phyloP scores from a whole-genome alignment of 2,329 filamentous ascomycete genomes.

The Malbranchea zuffiana region DNA sequence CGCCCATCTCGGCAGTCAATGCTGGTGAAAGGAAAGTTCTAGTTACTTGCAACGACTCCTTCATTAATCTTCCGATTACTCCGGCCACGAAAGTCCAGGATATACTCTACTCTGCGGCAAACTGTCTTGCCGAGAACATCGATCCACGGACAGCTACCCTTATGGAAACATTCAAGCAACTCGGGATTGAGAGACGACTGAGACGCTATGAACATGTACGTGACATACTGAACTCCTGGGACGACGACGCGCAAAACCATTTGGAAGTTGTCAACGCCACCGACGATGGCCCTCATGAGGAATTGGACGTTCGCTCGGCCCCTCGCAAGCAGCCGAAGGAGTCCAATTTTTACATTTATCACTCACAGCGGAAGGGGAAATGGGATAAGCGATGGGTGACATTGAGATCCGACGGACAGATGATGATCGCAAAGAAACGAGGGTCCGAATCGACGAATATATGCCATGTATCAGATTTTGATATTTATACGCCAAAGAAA shows the following conservation, averaged over 20 bases:
- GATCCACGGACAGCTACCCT: constrained; percentile 57
- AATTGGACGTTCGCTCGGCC: constrained; percentile 54
- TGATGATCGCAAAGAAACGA: constrained; percentile 59
- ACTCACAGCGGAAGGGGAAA: constrained; percentile 70
- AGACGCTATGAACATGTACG: constrained; percentile 77
- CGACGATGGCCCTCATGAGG: constrained; percentile 43
- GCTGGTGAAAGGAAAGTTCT: constrained; percentile 63
- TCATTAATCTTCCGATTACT: constrained; percentile 59
- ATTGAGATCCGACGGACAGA: constrained; percentile 61
- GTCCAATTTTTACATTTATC: constrained; percentile 60
- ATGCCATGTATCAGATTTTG: constrained; percentile 83
- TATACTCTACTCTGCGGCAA: constrained; percentile 56
- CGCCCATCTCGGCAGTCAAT: constrained; percentile 70
- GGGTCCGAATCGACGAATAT: constrained; percentile 55
- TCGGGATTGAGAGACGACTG: constrained; percentile 71
- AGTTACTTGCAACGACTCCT: constrained; percentile 60
- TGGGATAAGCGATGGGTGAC: constrained; percentile 82
- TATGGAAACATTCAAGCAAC: constrained; percentile 61
- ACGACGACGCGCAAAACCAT: constrained; percentile 64
- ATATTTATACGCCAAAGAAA: constrained; percentile 70
- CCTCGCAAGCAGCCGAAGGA: constrained; percentile 54
- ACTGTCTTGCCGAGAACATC: constrained; percentile 53
- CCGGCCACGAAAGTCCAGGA: constrained; percentile 65
- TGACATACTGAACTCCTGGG: constrained; percentile 89
- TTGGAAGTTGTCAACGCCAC: constrained; percentile 55